phyloP scores from a whole-genome alignment of 176 grass and related monocot genomes.

The Bromus sterilis region DNA sequence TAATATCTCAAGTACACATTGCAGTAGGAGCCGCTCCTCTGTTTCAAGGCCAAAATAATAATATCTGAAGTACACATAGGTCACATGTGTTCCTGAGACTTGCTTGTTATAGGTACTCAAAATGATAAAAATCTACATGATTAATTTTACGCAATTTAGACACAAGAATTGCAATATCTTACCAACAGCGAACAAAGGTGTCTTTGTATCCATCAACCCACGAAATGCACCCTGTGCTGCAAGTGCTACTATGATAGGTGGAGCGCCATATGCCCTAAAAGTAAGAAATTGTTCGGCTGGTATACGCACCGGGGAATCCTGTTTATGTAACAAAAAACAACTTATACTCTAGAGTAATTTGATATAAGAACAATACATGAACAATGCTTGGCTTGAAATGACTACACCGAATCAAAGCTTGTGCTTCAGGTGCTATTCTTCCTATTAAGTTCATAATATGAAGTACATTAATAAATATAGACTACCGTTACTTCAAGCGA shows the following conservation, averaged over 20 bases:
- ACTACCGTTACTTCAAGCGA: not conserved
- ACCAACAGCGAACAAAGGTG: constrained; percentile 89
- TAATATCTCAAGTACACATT: not conserved
- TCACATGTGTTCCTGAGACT: not conserved
- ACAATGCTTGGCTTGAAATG: not conserved
- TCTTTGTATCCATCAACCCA: constrained; percentile 91
- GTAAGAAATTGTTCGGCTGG: constrained; percentile 91
- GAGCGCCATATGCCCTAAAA: constrained; percentile 81
- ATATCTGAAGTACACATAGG: not conserved
- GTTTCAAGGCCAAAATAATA: not conserved
- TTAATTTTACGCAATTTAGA: not conserved
- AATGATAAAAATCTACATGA: not conserved
- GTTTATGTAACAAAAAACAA: constrained; percentile 5
- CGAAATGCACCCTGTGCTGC: constrained; percentile 94
- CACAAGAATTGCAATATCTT: constrained; percentile 6
- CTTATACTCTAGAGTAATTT: not conserved
- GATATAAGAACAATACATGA: not conserved
- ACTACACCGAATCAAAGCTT: not conserved
- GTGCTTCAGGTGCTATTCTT: not conserved
- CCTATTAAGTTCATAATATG: not conserved
- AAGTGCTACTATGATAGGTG: constrained; percentile 86
- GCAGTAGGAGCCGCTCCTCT: not conserved
- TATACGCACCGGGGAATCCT: constrained; percentile 82
- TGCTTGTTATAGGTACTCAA: not conserved
- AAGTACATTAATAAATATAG: not conserved